Base-by-base conservation (phyloP, 108 stramenopile species). In the Licmophora abbreviata region DNA sequence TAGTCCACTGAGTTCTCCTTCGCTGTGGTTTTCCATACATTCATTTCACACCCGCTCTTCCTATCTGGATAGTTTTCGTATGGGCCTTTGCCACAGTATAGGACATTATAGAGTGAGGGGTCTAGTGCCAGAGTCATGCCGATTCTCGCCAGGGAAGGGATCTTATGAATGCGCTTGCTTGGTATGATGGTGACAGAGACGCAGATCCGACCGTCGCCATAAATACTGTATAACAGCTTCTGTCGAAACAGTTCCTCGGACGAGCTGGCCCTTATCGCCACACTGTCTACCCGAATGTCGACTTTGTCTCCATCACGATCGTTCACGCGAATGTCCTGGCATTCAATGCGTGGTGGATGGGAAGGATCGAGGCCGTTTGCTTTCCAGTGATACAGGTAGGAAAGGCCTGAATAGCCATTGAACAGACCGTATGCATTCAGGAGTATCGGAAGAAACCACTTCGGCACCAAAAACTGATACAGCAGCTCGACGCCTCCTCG, bases 51-150 rank as follows among this genome's bases (percentile, higher is more conserved):
- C 15, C 61, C 63, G 29, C 64, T 23, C 34, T 78, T 73, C 31
- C 85, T 52, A 49, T 92, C 89, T 21, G 51, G 42, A 54, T 92
- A 92, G 58, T 83, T 80, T 52, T 92, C 89, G 25, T 64, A 37
- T 2, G 74, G 73, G 2, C 89, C 89, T 31, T 70, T 54, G 10
- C 85, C 83, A 47, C 64, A 68, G 51, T 79, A 92, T 2, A 34
- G 43, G n/a, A 69, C 46, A 32, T 72, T 45, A 20, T 57, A 50
- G 20, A 85, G 44, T 2, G 55, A 37, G 22, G 46, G 22, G 30
- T 77, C 58, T 30, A 83, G 54, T 22, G 41, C 22, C 5, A 87
- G 33, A 22, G 68, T 51, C 4, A 85, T 27, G 0, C 89, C 89
- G 7, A 87, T 51, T 42, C 89, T 53, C 3, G 89, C 77, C 15